Percentiles rank a stretch among this genome's conserved stretches.
These are phyloP conservation scores for Stagonosporopsis cucurbitacearum DNA, from an alignment of 2,329 filamentous ascomycete species.

Conservation along the genomic window DNA sequence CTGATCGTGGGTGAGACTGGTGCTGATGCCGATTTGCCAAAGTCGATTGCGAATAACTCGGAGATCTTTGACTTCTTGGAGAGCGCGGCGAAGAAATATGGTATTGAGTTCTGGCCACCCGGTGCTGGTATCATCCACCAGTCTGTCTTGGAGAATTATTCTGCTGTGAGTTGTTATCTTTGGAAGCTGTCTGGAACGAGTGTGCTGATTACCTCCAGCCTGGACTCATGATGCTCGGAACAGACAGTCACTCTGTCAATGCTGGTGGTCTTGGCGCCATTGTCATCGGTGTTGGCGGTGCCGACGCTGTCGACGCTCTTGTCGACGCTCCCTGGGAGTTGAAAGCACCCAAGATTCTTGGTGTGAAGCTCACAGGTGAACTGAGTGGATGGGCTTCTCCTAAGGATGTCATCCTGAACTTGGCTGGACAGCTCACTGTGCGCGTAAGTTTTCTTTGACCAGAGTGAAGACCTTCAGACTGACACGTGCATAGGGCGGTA, in stretches of 20 bases:
- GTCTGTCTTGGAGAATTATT: constrained; percentile 97
- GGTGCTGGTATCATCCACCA: constrained; percentile 72
- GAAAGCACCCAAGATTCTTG: constrained; percentile 89
- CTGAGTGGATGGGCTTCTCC: constrained; percentile 90
- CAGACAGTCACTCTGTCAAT: constrained; percentile 96
- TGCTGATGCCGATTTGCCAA: constrained; percentile 81
- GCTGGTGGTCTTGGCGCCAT: constrained; percentile 93
- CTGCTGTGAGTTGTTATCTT: constrained; percentile 58
- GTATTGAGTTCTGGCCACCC: constrained; percentile 54
- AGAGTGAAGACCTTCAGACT: constrained; percentile 7
- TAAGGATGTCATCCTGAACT: constrained; percentile 91
- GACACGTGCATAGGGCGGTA: constrained; percentile 68
- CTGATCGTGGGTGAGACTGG: constrained; percentile 96
- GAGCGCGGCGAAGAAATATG: constrained; percentile 68
- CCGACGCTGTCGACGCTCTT: constrained; percentile 91
- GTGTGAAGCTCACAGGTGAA: constrained; percentile 82
- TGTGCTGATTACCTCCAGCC: constrained; percentile 53
- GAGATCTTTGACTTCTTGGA: constrained; percentile 98
- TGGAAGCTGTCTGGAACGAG: background rate
- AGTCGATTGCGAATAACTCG: constrained; percentile 88
- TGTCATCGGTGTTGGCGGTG: constrained; percentile 89
- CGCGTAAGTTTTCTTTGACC: constrained; percentile 53
- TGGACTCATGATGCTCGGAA: constrained; percentile 97
- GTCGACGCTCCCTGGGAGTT: constrained; percentile 98
- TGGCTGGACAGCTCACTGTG: constrained; percentile 90